Evolutionary conservation across 495 filamentous ascomycete genomes (phyloP).

Genomic region (Penicillium parvum): DNA sequence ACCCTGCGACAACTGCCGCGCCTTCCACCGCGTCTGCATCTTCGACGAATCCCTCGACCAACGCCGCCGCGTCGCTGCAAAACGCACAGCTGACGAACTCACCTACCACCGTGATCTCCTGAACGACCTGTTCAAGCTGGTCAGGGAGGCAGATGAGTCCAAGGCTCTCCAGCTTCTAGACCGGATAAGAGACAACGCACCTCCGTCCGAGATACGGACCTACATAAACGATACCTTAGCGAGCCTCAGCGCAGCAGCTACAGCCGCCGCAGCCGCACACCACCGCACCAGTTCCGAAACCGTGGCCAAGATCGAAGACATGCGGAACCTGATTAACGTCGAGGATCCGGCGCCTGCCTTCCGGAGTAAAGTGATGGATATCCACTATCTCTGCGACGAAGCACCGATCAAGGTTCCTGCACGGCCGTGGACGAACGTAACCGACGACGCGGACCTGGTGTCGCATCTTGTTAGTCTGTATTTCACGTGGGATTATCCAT

Average conservation of each 20-base stretch:
- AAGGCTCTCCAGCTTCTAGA: constrained; percentile 29
- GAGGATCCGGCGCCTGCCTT: constrained; percentile 34
- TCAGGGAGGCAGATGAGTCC: constrained; percentile 32
- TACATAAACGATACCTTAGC: constrained; percentile 34
- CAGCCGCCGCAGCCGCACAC: not conserved
- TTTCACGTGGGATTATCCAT: constrained; percentile 55
- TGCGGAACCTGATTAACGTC: constrained; percentile 27
- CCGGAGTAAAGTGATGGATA: constrained; percentile 45
- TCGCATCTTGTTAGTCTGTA: constrained; percentile 51
- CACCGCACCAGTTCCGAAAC: not conserved
- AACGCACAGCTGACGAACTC: constrained; percentile 43
- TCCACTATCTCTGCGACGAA: constrained; percentile 41
- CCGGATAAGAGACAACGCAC: constrained; percentile 35
- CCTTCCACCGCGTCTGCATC: constrained; percentile 37
- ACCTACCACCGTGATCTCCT: constrained; percentile 41
- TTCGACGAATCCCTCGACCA: constrained; percentile 48
- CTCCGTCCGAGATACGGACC: constrained; percentile 32
- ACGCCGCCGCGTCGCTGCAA: constrained; percentile 46
- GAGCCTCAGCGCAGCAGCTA: constrained; percentile 2
- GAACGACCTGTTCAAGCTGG: constrained; percentile 36
- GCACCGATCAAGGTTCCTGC: constrained; percentile 41
- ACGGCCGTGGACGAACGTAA: constrained; percentile 49
- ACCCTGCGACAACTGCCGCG: constrained; percentile 41
- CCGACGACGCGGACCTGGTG: constrained; percentile 46
- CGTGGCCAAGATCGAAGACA: constrained; percentile 26